phyloP scores from a whole-genome alignment of 208 protist species.

The Trypanosoma cruzi region DNA sequence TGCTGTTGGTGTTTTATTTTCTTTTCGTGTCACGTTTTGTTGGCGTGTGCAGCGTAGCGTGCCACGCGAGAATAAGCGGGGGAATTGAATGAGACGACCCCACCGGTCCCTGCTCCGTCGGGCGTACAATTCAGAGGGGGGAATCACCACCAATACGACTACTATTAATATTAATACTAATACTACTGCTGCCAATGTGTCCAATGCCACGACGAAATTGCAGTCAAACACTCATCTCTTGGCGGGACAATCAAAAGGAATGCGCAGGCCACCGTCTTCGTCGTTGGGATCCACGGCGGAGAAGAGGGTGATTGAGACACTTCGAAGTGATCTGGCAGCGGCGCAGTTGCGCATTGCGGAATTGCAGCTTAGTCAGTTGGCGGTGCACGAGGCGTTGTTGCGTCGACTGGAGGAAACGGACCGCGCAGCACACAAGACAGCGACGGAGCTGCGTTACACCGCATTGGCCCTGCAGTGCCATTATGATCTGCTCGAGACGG shows the following conservation, averaged over 20 bases:
- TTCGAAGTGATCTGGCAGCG: conserved; percentile 48
- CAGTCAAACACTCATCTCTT: not conserved
- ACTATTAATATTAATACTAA: conserved; percentile 7
- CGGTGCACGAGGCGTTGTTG: conserved; percentile 34
- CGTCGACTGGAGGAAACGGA: conserved; percentile 48
- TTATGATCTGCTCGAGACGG: conserved; percentile 67
- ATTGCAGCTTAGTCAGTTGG: conserved; percentile 48
- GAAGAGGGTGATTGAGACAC: conserved; percentile 29
- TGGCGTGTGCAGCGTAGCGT: not conserved
- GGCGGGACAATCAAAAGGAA: not conserved
- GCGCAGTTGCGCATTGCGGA: conserved; percentile 39
- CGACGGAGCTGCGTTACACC: conserved; percentile 70
- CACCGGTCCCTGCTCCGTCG: not conserved
- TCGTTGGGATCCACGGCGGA: not conserved
- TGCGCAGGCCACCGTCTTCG: not conserved
- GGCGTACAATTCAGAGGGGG: not conserved
- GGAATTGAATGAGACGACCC: not conserved
- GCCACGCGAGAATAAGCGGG: not conserved
- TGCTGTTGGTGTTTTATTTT: conserved; percentile 22
- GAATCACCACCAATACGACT: not conserved
- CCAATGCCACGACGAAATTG: not conserved
- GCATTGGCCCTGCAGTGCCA: conserved; percentile 67
- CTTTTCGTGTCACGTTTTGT: conserved; percentile 6
- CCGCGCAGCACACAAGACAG: conserved; percentile 45
- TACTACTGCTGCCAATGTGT: not conserved